Conservation (phyloP, 2,329 filamentous ascomycete genomes). For the Fusarium sp. region DNA sequence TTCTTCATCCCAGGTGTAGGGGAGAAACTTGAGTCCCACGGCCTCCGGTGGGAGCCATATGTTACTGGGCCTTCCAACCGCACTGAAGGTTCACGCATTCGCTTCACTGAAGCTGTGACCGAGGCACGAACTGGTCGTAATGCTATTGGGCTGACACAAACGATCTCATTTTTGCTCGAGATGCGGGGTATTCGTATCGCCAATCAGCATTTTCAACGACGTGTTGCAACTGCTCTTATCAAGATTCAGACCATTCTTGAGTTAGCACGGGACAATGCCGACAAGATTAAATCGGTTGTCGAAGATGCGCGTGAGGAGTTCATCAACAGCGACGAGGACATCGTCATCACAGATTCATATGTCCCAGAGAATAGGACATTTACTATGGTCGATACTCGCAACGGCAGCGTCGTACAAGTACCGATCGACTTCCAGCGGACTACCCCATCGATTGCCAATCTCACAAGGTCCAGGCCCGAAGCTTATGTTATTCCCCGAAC, state of each 20-base stretch:
- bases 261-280: neutral
- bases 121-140: constrained; percentile 7
- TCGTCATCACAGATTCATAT: neutral
- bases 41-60: constrained; percentile 7
- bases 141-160: neutral
- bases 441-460: constrained; percentile 1
- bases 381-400: constrained; percentile 2
- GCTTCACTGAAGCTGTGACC: constrained; percentile 2
- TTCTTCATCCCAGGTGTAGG: constrained; percentile 15
- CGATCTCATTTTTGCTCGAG: constrained; percentile 1
- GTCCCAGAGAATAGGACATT: constrained; percentile 1
- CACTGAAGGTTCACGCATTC: neutral
- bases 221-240: constrained; percentile 1
- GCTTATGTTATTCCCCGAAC: constrained; percentile 16
- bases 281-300: neutral
- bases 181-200: constrained; percentile 13
- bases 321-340: constrained; percentile 7
- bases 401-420: neutral
- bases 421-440: constrained; percentile 13
- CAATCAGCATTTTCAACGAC: constrained; percentile 15
- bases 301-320: constrained; percentile 1
- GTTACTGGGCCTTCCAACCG: constrained; percentile 1
- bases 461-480: neutral
- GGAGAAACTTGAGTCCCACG: neutral
- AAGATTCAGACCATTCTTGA: constrained; percentile 17